A percentile compares a stretch with the other conserved stretches of the same genome.
Conservation (phyloP, 177 flowering plant species). For the Vitis hybrid region DNA sequence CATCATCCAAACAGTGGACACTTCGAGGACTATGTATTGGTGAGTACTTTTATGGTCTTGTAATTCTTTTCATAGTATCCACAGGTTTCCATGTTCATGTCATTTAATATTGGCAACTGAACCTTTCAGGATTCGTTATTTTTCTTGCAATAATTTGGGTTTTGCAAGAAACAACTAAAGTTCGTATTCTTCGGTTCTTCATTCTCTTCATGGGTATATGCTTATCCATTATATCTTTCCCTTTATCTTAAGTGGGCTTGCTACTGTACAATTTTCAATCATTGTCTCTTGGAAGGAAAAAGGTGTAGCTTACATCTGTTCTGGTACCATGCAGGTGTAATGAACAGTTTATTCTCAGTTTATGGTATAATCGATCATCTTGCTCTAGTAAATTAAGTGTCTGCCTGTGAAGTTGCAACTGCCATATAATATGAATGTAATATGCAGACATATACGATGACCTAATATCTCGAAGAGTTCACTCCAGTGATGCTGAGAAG, state of each 20-base stretch:
- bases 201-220: slow-evolving; percentile 55
- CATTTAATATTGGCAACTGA: not conserved
- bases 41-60: slow-evolving; percentile 20
- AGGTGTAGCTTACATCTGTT: slow-evolving; percentile 5
- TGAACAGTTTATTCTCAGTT: slow-evolving; percentile 97
- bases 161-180: slow-evolving; percentile 38
- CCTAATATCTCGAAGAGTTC: slow-evolving; percentile 85
- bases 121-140: slow-evolving; percentile 50
- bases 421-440: not conserved
- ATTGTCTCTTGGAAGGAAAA: not conserved
- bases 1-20: slow-evolving; percentile 48
- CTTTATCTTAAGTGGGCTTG: not conserved
- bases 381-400: not conserved
- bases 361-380: slow-evolving; percentile 54
- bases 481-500: slow-evolving; percentile 98
- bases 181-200: slow-evolving; percentile 10
- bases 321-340: slow-evolving; percentile 72
- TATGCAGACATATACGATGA: slow-evolving; percentile 93
- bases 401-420: not conserved
- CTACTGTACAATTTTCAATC: not conserved
- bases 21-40: slow-evolving; percentile 73
- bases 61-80: not conserved
- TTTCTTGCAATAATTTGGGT: slow-evolving; percentile 62
- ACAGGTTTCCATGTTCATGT: not conserved
- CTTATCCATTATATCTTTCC: not conserved